Evolutionary conservation across 306 rosid genomes (phyloP), one percentile per base, ranked within the genome.

Genomic region (Malus fusca): DNA sequence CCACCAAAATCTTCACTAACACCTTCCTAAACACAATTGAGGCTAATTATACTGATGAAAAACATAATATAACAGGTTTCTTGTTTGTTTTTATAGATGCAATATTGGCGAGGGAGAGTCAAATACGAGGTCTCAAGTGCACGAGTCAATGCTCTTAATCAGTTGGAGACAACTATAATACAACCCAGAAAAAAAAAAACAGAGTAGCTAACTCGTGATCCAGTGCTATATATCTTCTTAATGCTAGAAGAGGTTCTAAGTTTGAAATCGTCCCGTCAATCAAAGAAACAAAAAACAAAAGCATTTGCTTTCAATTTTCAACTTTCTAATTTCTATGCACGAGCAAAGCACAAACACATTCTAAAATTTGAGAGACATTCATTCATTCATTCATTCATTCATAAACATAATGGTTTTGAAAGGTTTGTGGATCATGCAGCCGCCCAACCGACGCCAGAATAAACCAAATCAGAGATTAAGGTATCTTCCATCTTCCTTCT

Each of bases 401-500:
- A 33, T 33, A 33, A 25, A 15, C 7, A 23, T 8, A 2, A 59
- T 17, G 17, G 5, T 23, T n/a, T 13, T 7, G 23, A 73, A 23
- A 5, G 76, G 33, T 15, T 3, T 46, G 26, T 42, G 58, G 52
- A 13, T 61, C 35, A 58, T 15, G 68, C 55, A 25, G 59, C 77
- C 42, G 60, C 43, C 77, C 65, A 59, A 42, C 12, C 25, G 56
- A 23, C 18, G 42, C 28, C 11, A 21, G n/a, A 72, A 77, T 58
- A 76, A 44, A 48, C 67, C 73, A 6, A 40, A 64, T 71, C 30
- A 23, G 55, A 23, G 56, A 56, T 64, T 9, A 51, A 14, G 78
- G 73, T 13, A 75, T 78, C 62, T 40, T 65, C 48, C 19, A 48
- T 74, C 62, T 26, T 65, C 48, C 19, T 72, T 74, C 30, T 64